Evolutionary conservation across 2,329 filamentous ascomycete genomes (phyloP), one percentile per base, ranked within the genome.

Genomic region (Huntiella decipiens): DNA sequence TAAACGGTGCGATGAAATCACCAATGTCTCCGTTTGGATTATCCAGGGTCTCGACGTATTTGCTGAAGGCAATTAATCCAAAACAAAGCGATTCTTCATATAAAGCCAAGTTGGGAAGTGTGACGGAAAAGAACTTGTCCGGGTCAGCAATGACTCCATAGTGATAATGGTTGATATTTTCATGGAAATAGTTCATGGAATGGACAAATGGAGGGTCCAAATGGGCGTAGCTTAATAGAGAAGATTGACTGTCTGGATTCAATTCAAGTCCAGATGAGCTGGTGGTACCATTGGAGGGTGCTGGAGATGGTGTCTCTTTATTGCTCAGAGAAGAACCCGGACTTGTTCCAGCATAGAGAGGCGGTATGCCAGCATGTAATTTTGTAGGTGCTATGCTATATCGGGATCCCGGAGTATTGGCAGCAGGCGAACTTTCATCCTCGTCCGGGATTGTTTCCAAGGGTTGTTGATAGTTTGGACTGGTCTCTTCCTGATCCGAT

Each of bases 1-100:
- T 87, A 64, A 96, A 95, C 56, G 92, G 94, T 48, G 77, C 74
- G 22, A 96, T 66, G 54, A 96, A 96, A 44, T 81, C 77, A 50
- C 81, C 72, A 19, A 96, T 76, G 52, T 77, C 78, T 16, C 82
- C 83, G 42, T 77, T 66, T 1, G 79, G 74, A 42, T 79, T 74
- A 35, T 71, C 69, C 42, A 95, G 60, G 1, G 82, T 82, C 53
- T 80, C 72, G 53, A 93, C 85, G 56, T 95, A 96, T 0, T 87
- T 83, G 8, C 88, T 72, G 58, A 95, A 96, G 0, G 82, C 85
- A 7, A 87, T 82, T 4, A 95, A 64, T 1, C 87, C 86, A 58
- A 94, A 86, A 4, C 95, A 69, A 8, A 96, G 66, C 5, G 87
- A 76, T 51, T 94, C 82, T 57, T 86, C 58, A 7, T 73, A 72